phyloP scores from a whole-genome alignment of 495 filamentous ascomycete species.

The Sporormia fimetaria region DNA sequence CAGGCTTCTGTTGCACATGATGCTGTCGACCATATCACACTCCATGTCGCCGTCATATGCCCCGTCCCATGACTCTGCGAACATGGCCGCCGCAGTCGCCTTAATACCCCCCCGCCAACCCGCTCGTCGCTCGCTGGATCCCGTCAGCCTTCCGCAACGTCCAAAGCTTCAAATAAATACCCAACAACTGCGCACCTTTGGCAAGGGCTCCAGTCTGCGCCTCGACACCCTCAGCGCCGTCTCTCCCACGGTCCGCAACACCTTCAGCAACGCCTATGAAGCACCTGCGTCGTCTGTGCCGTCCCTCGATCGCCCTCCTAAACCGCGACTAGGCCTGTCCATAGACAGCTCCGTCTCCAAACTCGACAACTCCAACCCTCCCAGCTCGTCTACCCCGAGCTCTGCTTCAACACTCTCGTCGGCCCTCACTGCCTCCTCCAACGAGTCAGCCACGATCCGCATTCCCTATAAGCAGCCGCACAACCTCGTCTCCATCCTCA shows the following conservation, averaged over 20 bases:
- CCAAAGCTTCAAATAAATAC: constrained; percentile 80
- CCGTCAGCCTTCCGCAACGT: constrained; percentile 42
- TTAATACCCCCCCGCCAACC: constrained; percentile 27
- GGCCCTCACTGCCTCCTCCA: constrained; percentile 26
- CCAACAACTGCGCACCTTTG: constrained; percentile 37
- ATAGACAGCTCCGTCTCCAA: constrained; percentile 27
- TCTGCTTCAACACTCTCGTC: constrained; percentile 23
- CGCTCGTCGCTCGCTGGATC: constrained; percentile 27
- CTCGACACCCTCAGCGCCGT: constrained; percentile 48
- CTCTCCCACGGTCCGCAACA: constrained; percentile 73
- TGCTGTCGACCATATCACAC: constrained; percentile 28
- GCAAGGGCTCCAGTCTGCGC: constrained; percentile 43
- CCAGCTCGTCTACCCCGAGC: constrained; percentile 14
- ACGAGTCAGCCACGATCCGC: constrained; percentile 20
- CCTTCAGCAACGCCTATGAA: constrained; percentile 68
- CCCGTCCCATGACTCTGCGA: constrained; percentile 20
- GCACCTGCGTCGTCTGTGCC: constrained; percentile 44
- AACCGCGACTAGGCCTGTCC: constrained; percentile 26
- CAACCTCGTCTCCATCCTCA: constrained; percentile 31
- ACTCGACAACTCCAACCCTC: constrained; percentile 6
- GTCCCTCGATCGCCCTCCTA: constrained; percentile 12
- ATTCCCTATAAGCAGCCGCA: constrained; percentile 31
- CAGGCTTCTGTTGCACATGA: constrained; percentile 19
- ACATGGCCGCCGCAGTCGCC: constrained; percentile 30
- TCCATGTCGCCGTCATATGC: constrained; percentile 22